Base-by-base conservation (phyloP, 2,329 filamentous ascomycete species). In the Colletotrichum kahawae region DNA sequence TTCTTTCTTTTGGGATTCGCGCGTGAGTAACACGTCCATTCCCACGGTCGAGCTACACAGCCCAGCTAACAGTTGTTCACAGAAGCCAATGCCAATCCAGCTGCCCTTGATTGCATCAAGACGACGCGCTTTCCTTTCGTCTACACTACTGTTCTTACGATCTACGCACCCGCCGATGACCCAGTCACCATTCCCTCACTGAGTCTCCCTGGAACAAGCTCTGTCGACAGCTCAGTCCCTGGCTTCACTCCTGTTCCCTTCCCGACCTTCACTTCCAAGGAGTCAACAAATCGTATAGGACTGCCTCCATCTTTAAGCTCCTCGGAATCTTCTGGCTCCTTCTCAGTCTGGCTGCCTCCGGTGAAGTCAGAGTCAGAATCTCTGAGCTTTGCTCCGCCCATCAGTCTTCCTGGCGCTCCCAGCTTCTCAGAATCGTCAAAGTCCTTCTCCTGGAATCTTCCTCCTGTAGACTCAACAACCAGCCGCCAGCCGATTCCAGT, bases 111-210 rank as follows among this genome's bases (percentile, higher is more conserved):
- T 10, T 71, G 68, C 10, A 16, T 4, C 5, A 75, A 57, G 43
- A 54, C 54, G 12, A 71, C 43, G 4, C n/a, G 18, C 18, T 7
- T 75, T 10, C 62, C 72, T 7, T 7, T 33, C 7, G 34, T 59
- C 7, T 75, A 27, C 56, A 75, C 62, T 1, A 56, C 68, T 5
- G n/a, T 75, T 43, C 67, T 67, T 16, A 75, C 68, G 2, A 18
- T 75, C 38, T 67, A 63, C 27, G 62, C 62, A 7, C 16, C 62
- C 10, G 21, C 21, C 36, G 54, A n/a, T n/a, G 59, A 54, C 4
- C 27, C 13, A 1, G 14, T 21, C 31, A n/a, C 24, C 3, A 14
- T 57, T 8, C 16, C 24, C 6, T 43, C 64, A 14, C 38, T 57
- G 24, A 16, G 8, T 12, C 38, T 29, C 38, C 38, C 38, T 48